Evolutionary conservation across 2,329 filamentous ascomycete species (phyloP), one percentile per base, ranked within the genome.

Genomic region (Aureobasidium sp.): DNA sequence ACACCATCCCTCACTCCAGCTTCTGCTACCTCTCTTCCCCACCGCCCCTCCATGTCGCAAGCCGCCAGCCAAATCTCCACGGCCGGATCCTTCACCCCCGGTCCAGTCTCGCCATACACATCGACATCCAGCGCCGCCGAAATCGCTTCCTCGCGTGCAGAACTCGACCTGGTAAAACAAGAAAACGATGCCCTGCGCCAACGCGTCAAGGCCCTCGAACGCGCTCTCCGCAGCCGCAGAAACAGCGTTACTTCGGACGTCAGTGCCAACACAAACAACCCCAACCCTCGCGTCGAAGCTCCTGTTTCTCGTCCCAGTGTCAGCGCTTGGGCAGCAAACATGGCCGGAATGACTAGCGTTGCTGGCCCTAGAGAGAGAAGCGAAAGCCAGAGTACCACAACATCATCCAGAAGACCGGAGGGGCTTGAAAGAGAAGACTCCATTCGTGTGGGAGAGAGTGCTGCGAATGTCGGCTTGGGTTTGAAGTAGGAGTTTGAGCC

Each of bases 111-210:
- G 55, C 66, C 31, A 2, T 57, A 57, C 33, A 49, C 55, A 25
- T 66, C 67, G 10, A 67, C 67, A 51, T 67, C 68, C 38, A 64
- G 67, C 63, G 66, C 67, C 54, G 69, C 74, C 37, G 77, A 79
- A 63, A 73, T 75, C 1, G 72, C 75, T 47, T 69, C 73, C 49
- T 75, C 77, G 47, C 69, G 73, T 42, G 71, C 72, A 9, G 78
- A 79, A 67, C 68, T 79, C 59, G 78, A 79, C 63, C 74, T 75
- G 55, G 77, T 77, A 37, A 79, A 79, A 69, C 69, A 69, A 46
- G 78, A 80, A 69, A 80, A 80, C 67, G 78, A 79, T 50, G 63
- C 67, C 38, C 66, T 80, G 61, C 75, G 77, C 63, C 73, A 75
- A 64, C 71, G 76, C 59, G 77, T 80, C n/a, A 70, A 75, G 55